Evolutionary conservation across 768 basidiomycete genomes (phyloP), one percentile per base, ranked within the genome.

Genomic region (Agrocybe pediades): DNA sequence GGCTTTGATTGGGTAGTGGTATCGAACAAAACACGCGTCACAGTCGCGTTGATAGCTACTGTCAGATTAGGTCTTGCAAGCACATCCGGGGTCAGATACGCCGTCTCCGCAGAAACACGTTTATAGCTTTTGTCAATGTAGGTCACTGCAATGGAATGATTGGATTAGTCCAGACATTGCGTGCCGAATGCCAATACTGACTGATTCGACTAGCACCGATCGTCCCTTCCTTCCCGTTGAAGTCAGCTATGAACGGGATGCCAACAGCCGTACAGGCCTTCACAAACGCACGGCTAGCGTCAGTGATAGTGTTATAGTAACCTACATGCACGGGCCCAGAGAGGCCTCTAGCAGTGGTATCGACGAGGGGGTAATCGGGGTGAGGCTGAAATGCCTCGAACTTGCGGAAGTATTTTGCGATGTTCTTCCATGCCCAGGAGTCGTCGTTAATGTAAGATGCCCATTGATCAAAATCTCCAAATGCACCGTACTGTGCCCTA

Each of bases 401-500:
- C 66, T 87, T 90, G 26, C 64, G 74, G 62, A 90, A 85, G 59
- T 87, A 89, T 33, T 85, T 87, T 42, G 71, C 66, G 51, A 90
- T 71, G 43, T 80, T 74, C 49, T 79, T 72, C 75, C 78, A 85
- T 19, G 79, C 65, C 86, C 86, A 90, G 9, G 79, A 78, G n/a
- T 77, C 68, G 43, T 87, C 83, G 3, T 75, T 79, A 9, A 73
- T 74, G 25, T 80, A 68, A 0, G 65, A 48, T 1, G 82, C 84
- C 80, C 85, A 88, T 61, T 88, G 75, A 57, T 88, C 85, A 59
- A 82, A 89, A 61, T 90, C 87, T 2, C 82, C 79, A 2, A 87
- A 84, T 7, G 85, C 79, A 9, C 86, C 86, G 42, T 82, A 83
- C 6, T 88, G 88, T 51, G 82, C 82, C 79, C 79, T 76, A 30